phyloP scores from a whole-genome alignment of 768 basidiomycete genomes.

The Naganishia onofrii region DNA sequence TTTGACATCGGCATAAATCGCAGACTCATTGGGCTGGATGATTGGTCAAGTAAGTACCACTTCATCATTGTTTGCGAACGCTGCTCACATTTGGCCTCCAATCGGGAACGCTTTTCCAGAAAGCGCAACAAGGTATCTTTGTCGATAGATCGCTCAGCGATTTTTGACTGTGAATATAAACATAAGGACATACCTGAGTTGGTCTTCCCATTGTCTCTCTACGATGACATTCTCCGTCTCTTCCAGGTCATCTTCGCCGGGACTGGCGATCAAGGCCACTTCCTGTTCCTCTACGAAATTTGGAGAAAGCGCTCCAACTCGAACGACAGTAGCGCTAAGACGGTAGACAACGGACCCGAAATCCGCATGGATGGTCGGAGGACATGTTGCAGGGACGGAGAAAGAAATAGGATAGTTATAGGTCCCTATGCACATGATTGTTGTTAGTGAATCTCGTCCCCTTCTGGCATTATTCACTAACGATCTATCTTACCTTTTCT shows the following conservation, averaged over 20 bases:
- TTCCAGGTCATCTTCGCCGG: conserved; percentile 80
- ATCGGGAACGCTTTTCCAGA: conserved; percentile 74
- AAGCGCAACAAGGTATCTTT: conserved; percentile 71
- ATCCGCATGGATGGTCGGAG: conserved; percentile 71
- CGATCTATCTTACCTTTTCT: conserved; percentile 63
- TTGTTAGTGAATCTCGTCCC: conserved; percentile 10
- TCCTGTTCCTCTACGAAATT: conserved; percentile 70
- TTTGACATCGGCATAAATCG: conserved; percentile 80
- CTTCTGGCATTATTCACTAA: background rate
- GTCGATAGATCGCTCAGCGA: background rate
- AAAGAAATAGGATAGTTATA: conserved; percentile 95
- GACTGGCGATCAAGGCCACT: conserved; percentile 70
- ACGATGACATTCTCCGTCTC: conserved; percentile 74
- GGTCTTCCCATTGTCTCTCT: conserved; percentile 85
- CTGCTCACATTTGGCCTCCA: conserved; percentile 65
- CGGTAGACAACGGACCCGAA: conserved; percentile 76
- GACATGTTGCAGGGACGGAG: conserved; percentile 71
- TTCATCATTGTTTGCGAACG: background rate
- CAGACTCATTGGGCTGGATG: conserved; percentile 63
- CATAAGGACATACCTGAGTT: conserved; percentile 53
- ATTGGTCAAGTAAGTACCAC: background rate
- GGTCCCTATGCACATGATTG: conserved; percentile 59
- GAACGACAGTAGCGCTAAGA: conserved; percentile 75
- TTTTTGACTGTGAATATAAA: too few species aligned
- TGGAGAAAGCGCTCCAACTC: conserved; percentile 73